phyloP scores from a whole-genome alignment of 2,329 filamentous ascomycete species.

The Apiospora arundinis region DNA sequence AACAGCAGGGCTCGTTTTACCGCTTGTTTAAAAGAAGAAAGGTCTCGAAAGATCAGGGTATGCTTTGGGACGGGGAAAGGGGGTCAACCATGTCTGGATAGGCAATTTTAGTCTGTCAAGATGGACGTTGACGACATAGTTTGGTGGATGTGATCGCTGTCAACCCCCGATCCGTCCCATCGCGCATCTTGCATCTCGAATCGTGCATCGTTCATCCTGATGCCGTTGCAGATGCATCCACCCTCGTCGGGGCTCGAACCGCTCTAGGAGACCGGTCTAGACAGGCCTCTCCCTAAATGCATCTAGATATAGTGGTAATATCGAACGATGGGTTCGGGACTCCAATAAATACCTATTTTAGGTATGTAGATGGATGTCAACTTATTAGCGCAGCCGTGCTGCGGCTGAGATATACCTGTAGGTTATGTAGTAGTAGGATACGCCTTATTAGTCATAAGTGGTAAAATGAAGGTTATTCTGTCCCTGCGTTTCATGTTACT shows the following conservation, averaged over 20 bases:
- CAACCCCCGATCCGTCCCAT: not conserved
- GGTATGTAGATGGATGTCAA: not conserved
- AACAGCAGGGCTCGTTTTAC: not conserved
- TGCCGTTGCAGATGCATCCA: constrained; percentile 8
- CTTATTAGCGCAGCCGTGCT: not conserved
- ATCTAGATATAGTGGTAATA: not conserved
- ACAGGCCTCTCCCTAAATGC: not conserved
- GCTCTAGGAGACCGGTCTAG: not conserved
- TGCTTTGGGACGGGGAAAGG: not conserved
- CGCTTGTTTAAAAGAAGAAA: not conserved
- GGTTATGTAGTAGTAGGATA: no score
- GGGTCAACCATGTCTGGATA: not conserved
- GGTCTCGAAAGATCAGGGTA: not conserved
- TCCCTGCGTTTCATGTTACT: constrained; percentile 3
- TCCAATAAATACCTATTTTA: no score
- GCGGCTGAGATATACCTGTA: constrained; percentile 15
- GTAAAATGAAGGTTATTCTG: not conserved
- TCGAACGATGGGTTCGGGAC: not conserved
- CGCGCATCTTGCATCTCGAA: not conserved
- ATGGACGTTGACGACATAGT: not conserved
- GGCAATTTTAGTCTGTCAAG: not conserved
- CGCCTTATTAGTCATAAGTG: not conserved
- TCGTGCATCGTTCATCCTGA: not conserved
- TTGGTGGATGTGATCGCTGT: constrained; percentile 10
- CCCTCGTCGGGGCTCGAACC: not conserved